Evolutionary conservation across 2,329 filamentous ascomycete genomes (phyloP).

Genomic region (Hypoxylon sp.): DNA sequence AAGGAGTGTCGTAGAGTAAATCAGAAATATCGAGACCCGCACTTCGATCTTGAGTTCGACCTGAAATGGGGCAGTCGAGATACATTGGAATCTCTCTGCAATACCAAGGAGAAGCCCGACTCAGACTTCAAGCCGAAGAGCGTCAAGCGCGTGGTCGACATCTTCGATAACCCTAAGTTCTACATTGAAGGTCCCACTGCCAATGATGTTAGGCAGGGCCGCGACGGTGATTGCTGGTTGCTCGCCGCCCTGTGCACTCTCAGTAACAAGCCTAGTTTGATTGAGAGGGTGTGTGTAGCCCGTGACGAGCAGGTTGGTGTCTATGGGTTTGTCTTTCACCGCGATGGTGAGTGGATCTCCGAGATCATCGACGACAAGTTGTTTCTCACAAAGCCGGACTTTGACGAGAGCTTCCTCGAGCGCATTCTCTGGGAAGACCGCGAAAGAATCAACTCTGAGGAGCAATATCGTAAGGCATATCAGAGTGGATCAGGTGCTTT

Average conservation of each 20-base stretch:
- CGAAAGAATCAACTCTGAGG: constrained; percentile 66
- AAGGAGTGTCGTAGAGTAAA: constrained; percentile 81
- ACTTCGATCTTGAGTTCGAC: constrained; percentile 88
- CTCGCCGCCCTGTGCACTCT: constrained; percentile 85
- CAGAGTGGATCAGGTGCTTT: constrained; percentile 78
- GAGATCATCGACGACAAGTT: constrained; percentile 72
- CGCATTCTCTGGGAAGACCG: constrained; percentile 64
- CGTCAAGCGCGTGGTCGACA: constrained; percentile 80
- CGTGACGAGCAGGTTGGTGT: constrained; percentile 81
- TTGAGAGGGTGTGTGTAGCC: constrained; percentile 81
- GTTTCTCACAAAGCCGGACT: constrained; percentile 71
- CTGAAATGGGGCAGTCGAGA: constrained; percentile 72
- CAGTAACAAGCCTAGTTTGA: constrained; percentile 78
- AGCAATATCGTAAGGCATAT: constrained; percentile 73
- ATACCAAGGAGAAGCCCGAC: constrained; percentile 49
- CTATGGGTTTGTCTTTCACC: constrained; percentile 88
- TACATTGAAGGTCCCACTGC: constrained; percentile 83
- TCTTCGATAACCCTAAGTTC: constrained; percentile 83
- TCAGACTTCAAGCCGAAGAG: constrained; percentile 61
- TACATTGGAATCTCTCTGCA: constrained; percentile 64
- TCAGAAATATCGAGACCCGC: constrained; percentile 87
- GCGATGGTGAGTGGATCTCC: constrained; percentile 81
- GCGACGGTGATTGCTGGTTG: constrained; percentile 88
- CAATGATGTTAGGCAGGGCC: constrained; percentile 84
- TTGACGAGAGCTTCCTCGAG: constrained; percentile 70